Conservation (phyloP, 2,329 filamentous ascomycete genomes). For the Hymenoscyphus albidus region DNA sequence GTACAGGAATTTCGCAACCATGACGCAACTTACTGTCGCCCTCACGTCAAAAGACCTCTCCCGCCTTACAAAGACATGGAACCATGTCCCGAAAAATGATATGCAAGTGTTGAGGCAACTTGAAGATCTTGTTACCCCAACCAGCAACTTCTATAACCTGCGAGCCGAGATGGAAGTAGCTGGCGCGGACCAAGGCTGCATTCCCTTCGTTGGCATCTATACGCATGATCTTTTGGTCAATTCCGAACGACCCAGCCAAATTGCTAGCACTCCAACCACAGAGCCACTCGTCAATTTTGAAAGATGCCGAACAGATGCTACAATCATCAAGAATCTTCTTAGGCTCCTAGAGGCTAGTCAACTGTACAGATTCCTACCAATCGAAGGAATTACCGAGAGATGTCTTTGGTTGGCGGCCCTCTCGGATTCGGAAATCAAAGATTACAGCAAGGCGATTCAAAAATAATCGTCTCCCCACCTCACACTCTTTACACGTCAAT, state of each 20-base stretch:
- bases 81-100: slow-evolving; percentile 62
- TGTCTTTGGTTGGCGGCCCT: slow-evolving; percentile 84
- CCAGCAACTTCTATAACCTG: slow-evolving; percentile 72
- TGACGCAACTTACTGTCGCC: slow-evolving; percentile 76
- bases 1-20: slow-evolving; percentile 78
- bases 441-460: slow-evolving; percentile 34
- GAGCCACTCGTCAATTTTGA: slow-evolving; percentile 79
- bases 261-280: slow-evolving; percentile 61
- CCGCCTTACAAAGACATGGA: slow-evolving; percentile 67
- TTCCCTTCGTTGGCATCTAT: slow-evolving; percentile 80
- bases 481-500: background rate
- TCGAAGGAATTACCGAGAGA: slow-evolving; percentile 72
- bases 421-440: slow-evolving; percentile 68
- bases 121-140: slow-evolving; percentile 70
- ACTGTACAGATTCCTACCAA: slow-evolving; percentile 67
- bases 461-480: slow-evolving; percentile 19
- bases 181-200: slow-evolving; percentile 64
- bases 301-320: slow-evolving; percentile 70
- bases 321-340: slow-evolving; percentile 74
- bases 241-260: slow-evolving; percentile 71
- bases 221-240: slow-evolving; percentile 82
- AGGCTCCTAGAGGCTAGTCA: slow-evolving; percentile 76
- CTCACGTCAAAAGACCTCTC: slow-evolving; percentile 69
- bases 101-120: slow-evolving; percentile 63
- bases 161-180: slow-evolving; percentile 74